Evolutionary conservation across 164 flowering plant genomes (phyloP), one percentile per base, ranked within the genome.

Genomic region (Macadamia tetraphylla): DNA sequence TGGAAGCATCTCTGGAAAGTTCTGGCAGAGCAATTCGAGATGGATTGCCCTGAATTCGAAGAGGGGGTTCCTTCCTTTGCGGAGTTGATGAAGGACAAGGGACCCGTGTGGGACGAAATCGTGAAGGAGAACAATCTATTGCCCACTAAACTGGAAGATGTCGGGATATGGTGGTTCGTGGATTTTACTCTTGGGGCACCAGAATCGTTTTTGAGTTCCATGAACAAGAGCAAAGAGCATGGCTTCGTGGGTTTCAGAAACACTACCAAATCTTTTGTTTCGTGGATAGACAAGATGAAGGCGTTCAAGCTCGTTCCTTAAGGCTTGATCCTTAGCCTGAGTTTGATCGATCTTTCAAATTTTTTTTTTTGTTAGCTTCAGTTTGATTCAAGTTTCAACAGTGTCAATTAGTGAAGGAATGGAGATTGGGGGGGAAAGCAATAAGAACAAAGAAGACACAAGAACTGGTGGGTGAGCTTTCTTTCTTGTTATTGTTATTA

Each of bases 141-240:
- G 60, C 77, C 76, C 1, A 87, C 88, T 6, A 83, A 75, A 51
- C 49, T 89, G 71, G 85, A 84, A 69, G 91, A 91, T 66, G 83
- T 91, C 29, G 92, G 77, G 23, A 51, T 1, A 0, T 88, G 89
- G 89, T 88, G 92, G 92, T 82, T 85, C 68, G 82, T 57, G n/a
- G 97, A 88, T 70, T 0, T 49, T 3, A 13, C 81, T 0, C 67
- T 88, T 32, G 65, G 72, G 2, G 31, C 9, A 0, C n/a, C 46
- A 35, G 80, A 53, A 52, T 17, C 64, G 1, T 0, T 9, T 6
- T 53, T 88, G 75, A 81, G 67, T 29, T 80, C 74, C 60, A 85
- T 90, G 94, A 91, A 88, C 73, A 91, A 91, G 83, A 84, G 92
- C 71, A 91, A 88, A 73, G 96, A 88, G 74, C 92, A 88, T 73